phyloP scores from a whole-genome alignment of 768 basidiomycete genomes.

The Amanita molliuscula region DNA sequence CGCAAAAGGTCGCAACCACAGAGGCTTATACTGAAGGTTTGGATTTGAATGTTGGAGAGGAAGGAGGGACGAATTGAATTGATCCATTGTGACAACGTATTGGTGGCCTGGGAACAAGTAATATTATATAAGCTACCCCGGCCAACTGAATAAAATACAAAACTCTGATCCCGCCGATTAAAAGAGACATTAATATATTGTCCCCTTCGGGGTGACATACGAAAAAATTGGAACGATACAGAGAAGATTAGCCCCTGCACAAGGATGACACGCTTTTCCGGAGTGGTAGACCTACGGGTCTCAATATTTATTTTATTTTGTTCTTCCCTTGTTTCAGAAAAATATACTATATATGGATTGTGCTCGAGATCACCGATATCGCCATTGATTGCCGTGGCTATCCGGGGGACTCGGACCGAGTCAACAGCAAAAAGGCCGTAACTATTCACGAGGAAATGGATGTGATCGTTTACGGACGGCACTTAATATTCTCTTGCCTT shows the following conservation, averaged over 20 bases:
- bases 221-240: constrained; percentile 99
- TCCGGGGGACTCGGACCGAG: background rate
- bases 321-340: no score
- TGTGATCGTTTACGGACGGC: background rate
- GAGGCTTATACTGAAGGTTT: no score
- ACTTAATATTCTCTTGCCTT: constrained; percentile 20
- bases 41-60: no score
- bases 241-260: constrained; percentile 99
- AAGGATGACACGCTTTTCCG: constrained; percentile 99
- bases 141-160: constrained; percentile 20
- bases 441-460: background rate
- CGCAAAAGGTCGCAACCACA: no score
- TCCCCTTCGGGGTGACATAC: constrained; percentile 91
- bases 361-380: no score
- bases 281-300: constrained; percentile 69
- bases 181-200: constrained; percentile 15
- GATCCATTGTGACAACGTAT: no score
- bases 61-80: no score
- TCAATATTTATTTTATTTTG: constrained; percentile 41
- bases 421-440: background rate
- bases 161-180: constrained; percentile 3
- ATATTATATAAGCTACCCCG: constrained; percentile 10
- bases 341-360: no score
- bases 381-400: no score
- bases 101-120: no score